These are phyloP conservation scores for Rhodotorula sphaerocarpa DNA, from an alignment of 768 basidiomycete genomes.

Conservation along the genomic window DNA sequence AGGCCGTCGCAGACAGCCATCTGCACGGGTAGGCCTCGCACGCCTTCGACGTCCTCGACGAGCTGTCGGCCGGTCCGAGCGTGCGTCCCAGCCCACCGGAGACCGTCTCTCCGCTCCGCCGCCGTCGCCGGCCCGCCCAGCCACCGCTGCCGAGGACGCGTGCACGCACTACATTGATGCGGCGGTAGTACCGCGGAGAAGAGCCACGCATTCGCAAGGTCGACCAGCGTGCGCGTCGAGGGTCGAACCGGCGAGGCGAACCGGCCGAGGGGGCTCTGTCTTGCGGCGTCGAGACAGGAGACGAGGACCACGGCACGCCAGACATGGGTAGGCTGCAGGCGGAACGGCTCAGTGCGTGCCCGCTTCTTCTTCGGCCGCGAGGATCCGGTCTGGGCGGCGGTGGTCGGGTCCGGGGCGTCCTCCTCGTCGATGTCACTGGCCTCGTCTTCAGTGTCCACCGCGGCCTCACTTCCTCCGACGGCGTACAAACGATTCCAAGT, in stretches of 20 bases:
- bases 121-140: background rate
- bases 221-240: slow-evolving; percentile 5
- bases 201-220: slow-evolving; percentile 2
- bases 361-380: too few relatives aligned
- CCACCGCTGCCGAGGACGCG: slow-evolving; percentile 6
- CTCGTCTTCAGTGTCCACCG: background rate
- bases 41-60: background rate
- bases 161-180: slow-evolving; percentile 1
- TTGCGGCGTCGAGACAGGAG: background rate
- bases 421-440: background rate
- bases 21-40: background rate
- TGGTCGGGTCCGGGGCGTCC: too few relatives aligned
- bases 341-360: background rate
- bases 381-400: background rate
- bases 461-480: background rate
- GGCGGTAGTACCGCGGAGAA: background rate
- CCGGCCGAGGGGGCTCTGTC: background rate
- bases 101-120: background rate
- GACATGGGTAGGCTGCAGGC: slow-evolving; percentile 1
- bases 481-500: slow-evolving; percentile 7
- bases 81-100: slow-evolving; percentile 5
- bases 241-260: slow-evolving; percentile 7
- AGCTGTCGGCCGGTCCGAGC: background rate
- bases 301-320: slow-evolving; percentile 16
- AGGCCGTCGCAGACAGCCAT: slow-evolving; percentile 27